Percentiles rank a stretch among this genome's conserved stretches.
Evolutionary conservation across 1,284 basidiomycete genomes (phyloP).

Genomic region (Ganoderma lucidum): DNA sequence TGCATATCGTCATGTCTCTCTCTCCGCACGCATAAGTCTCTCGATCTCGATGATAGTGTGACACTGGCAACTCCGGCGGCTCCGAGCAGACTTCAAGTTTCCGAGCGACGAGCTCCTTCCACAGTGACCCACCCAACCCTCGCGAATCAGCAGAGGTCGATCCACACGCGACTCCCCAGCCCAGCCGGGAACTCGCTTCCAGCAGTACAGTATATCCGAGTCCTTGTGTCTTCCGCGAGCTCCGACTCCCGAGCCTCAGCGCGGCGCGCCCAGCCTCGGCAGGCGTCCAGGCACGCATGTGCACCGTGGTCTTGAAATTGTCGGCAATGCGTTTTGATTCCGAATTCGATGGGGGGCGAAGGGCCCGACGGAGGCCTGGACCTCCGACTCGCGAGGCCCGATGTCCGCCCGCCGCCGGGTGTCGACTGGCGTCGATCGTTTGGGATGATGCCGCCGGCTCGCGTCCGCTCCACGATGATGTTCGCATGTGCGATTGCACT

Average conservation of each 20-base stretch:
- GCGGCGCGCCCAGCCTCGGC: slow-evolving; percentile 2
- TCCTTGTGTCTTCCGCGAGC: background rate
- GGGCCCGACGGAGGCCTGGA: background rate
- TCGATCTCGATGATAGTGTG: no score
- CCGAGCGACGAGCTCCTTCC: background rate
- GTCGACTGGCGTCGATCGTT: background rate
- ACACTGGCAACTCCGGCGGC: background rate
- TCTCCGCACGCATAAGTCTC: no score
- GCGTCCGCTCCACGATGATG: background rate
- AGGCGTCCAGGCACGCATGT: background rate
- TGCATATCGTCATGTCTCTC: no score
- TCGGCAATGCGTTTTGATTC: background rate
- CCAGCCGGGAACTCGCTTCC: background rate
- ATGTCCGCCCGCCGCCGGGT: background rate
- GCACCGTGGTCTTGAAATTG: background rate
- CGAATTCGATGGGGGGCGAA: background rate
- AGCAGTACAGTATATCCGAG: no score
- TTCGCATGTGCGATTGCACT: background rate
- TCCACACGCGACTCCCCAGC: background rate
- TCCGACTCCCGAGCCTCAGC: background rate
- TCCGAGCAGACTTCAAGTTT: no score
- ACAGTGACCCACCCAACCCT: background rate
- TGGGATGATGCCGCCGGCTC: background rate
- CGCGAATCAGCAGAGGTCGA: background rate
- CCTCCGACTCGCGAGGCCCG: background rate